Evolutionary conservation across 2,329 filamentous ascomycete genomes (phyloP), one percentile per base, ranked within the genome.

Genomic region (Colletotrichum sp.): DNA sequence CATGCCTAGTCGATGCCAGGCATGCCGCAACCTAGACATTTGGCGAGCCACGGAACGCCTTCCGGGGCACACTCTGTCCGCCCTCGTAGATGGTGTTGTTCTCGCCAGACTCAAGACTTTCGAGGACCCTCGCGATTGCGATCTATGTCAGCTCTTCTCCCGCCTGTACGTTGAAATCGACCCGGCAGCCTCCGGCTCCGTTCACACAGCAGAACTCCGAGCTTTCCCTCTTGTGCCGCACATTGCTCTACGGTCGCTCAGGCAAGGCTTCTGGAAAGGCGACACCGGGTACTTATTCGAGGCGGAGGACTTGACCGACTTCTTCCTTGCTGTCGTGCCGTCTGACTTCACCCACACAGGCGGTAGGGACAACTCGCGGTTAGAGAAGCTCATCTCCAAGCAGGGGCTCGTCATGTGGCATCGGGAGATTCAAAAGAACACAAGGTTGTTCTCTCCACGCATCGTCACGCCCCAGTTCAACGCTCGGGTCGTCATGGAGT

Each of bases 351-450:
- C 68, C 26, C 68, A 70, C 34, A 63, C 68, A 39, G 68, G 68
- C 18, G 68, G 21, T 36, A 70, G 59, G 24, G 68, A 70, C 59
- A 63, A 70, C 57, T 62, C 36, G 36, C 57, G 57, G 18, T 39
- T 70, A 2, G 68, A 70, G 24, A 63, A 63, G 34, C 57, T 70
- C 7, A 30, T 70, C 8, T 34, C 36, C 8, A 52, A 44, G n/a
- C 68, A 63, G 26, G 68, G 68, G 8, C 68, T 70, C 18, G 68
- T 70, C 12, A 70, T 70, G 68, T 70, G 68, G 68, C 68, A 70
- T 15, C 36, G 68, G 9, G 68, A 70, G 49, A 52, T 44, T 4
- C 68, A 70, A 7, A 60, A 36, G 57, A 62, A 63, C 26, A 70
- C 57, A 6, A 36, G 68, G 8, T 34, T 70, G 9, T 63, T 70